Evolutionary conservation across 1,284 basidiomycete genomes (phyloP), one percentile per base, ranked within the genome.

Genomic region (Amylostereum chailletii): DNA sequence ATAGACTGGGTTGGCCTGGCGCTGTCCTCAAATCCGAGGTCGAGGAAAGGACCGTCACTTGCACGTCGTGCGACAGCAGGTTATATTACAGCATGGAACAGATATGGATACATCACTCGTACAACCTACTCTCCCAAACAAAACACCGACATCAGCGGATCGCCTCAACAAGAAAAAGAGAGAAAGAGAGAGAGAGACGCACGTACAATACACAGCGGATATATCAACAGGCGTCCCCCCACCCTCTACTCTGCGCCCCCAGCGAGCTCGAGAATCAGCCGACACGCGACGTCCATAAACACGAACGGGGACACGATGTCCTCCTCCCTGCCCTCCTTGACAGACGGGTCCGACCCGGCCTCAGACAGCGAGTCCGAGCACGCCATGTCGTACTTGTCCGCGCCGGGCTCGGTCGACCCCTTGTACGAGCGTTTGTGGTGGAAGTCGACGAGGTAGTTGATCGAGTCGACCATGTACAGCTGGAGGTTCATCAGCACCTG

Each of bases 371-470:
- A 62, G 46, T 81, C 81, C 19, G 64, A 66, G 41, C 77, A 65
- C 26, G 74, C 77, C 72, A 82, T 79, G 56, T 85, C 84, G 55
- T 82, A 89, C 57, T 75, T 81, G 29, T 77, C 81, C 30, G 83
- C 81, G 4, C 72, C 81, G 1, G 75, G 72, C 48, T 80, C 81
- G 19, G 69, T 73, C 5, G 77, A 77, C 6, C 83, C 77, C 60
- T 75, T 72, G 66, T 94, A 94, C 53, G 94, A 91, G 60, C 91
- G 92, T 63, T 97, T 90, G 71, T 98, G 95, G 59, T 96, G 83
- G 70, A 99, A 99, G 64, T 99, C 95, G 54, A 99, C 96, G 33
- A 99, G 79, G 67, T 97, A 99, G 69, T 98, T 98, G 63, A 87
- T 83, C 34, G 86, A 84, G 65, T 99, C 95, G 30, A 98, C 92